Evolutionary conservation across 1,284 basidiomycete genomes (phyloP), one percentile per base, ranked within the genome.

Genomic region (Ganoderma sinense): DNA sequence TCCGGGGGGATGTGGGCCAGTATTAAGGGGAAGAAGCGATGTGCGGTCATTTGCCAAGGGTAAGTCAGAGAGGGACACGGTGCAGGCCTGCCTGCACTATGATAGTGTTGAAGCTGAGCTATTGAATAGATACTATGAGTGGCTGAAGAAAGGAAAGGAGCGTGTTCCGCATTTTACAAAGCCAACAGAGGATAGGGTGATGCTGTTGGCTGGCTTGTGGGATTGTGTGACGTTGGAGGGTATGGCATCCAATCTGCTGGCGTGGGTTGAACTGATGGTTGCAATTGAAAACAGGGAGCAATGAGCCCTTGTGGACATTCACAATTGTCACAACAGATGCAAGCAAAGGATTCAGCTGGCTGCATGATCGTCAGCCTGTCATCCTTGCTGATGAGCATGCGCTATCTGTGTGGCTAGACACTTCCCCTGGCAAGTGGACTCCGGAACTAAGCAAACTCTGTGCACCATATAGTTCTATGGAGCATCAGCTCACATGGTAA

Each of bases 331-430:
- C 97, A 0, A 97, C 95, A 0, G 82, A 86, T 14, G 92, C 94
- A 1, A 87, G 87, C 76, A 86, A 87, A 67, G 86, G 90, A 13
- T 84, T 95, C 66, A 82, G 84, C 13, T 96, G 94, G 92, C 84
- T 97, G 40, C 97, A 98, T 80, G 94, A 97, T 76, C 90, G 97
- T 20, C 97, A 97, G 84, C 97, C 97, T 3, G 94, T 97, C 64
- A 93, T 98, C 63, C 86, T 99, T 2, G 85, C 89, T 2, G 84
- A 85, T 0, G 77, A 84, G 59, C 84, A 89, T 4, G 90, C 93
- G 7, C 83, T 97, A 48, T 78, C 84, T 14, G 78, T 80, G 29
- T 99, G 97, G 97, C 86, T 99, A 13, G 93, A 97, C 78, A 92
- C 89, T 14, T 88, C 86, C 11, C 86, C 87, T 1, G 85, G 86